Evolutionary conservation across 139 green algal genomes (phyloP), one percentile per base, ranked within the genome.

Genomic region (Astrephomene gubernaculifera): DNA sequence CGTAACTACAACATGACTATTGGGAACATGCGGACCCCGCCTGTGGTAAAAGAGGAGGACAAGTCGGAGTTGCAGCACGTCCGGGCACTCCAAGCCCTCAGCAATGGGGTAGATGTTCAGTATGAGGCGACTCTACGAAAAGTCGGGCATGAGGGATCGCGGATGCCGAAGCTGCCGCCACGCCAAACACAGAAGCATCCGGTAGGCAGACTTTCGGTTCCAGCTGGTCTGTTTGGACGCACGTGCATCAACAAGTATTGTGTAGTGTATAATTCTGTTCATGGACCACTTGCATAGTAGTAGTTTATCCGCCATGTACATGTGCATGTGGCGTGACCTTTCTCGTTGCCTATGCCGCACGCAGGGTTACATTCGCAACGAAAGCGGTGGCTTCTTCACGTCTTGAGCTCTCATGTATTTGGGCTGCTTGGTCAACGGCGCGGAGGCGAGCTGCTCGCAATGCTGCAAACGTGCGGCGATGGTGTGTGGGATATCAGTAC

Each of bases 291-390:
- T n/a, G n/a, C n/a, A n/a, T n/a, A n/a, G n/a, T n/a, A n/a, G n/a
- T n/a, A n/a, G n/a, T n/a, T n/a, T n/a, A n/a, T n/a, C n/a, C n/a
- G n/a, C n/a, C n/a, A n/a, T n/a, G n/a, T n/a, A n/a, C n/a, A n/a
- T n/a, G n/a, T n/a, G n/a, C n/a, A n/a, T n/a, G n/a, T n/a, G n/a
- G n/a, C n/a, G n/a, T n/a, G n/a, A n/a, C n/a, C n/a, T n/a, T n/a
- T 8, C 2, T 78, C 7, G 29, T 22, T 35, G 41, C 19, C 71
- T n/a, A 49, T 36, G 41, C 39, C 0, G 1, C 33, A 60, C 35
- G 49, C 72, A 80, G 73, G 82, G 83, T 12, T 88, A 88, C 73
- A 88, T 88, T 27, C 71, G 83, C 10, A 88, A 88, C 27, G 83
- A 88, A 65, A 73, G 54, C 29, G 83, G 83, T 8, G 83, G 83